phyloP scores from a whole-genome alignment of 2,329 filamentous ascomycete species.

The Botrytis galanthina region DNA sequence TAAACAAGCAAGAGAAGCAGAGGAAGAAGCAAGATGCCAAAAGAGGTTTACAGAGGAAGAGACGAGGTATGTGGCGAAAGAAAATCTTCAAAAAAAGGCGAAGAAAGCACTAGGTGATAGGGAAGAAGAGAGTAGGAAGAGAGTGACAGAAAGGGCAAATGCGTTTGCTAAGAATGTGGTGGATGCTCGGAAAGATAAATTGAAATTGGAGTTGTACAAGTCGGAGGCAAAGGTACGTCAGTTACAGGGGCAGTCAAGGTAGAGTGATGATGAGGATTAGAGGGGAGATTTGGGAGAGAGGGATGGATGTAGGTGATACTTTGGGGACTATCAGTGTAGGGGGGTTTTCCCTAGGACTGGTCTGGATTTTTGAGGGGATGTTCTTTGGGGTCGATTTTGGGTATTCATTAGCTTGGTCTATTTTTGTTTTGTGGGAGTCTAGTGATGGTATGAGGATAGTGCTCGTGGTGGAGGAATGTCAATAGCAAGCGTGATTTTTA shows the following conservation, averaged over 20 bases:
- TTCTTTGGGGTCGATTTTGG: neutral
- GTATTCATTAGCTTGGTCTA: neutral
- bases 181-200: neutral
- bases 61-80: neutral
- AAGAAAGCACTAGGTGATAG: neutral
- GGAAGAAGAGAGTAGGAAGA: neutral
- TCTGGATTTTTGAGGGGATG: neutral
- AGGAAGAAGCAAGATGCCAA: neutral
- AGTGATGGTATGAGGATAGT: neutral
- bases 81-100: neutral
- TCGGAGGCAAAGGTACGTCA: rapidly evolving
- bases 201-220: neutral
- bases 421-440: neutral
- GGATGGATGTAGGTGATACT: neutral
- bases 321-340: neutral
- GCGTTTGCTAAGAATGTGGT: neutral
- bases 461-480: neutral
- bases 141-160: neutral
- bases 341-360: no score
- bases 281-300: neutral
- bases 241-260: rapidly evolving
- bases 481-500: neutral
- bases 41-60: neutral
- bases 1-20: neutral
- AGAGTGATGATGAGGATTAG: rapidly evolving